phyloP scores from a whole-genome alignment of 441 rosid genomes.

The Adansonia madagascariensis region DNA sequence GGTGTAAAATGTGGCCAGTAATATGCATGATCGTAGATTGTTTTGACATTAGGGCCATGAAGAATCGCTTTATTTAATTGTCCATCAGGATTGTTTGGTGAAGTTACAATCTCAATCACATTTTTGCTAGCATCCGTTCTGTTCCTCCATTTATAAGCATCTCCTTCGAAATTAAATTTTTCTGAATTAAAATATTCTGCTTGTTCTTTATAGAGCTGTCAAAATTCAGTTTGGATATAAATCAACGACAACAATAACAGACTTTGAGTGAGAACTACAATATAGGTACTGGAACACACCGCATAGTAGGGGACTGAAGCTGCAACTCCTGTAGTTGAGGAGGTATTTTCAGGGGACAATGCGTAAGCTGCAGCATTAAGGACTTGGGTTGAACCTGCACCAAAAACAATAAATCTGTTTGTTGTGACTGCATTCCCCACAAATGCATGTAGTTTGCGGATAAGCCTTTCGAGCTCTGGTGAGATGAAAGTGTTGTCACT shows the following conservation, averaged over 20 bases:
- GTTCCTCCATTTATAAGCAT: constrained; percentile 47
- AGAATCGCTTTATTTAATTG: constrained; percentile 49
- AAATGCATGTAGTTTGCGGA: constrained; percentile 50
- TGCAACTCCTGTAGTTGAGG: constrained; percentile 45
- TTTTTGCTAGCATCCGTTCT: constrained; percentile 29
- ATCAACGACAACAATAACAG: not conserved
- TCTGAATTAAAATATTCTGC: constrained; percentile 35
- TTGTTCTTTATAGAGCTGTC: constrained; percentile 40
- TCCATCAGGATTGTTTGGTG: constrained; percentile 86
- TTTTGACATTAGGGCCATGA: constrained; percentile 48
- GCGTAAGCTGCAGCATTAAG: constrained; percentile 63
- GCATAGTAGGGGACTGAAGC: constrained; percentile 51
- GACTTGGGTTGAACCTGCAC: constrained; percentile 68
- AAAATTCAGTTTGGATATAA: not conserved
- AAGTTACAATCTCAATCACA: constrained; percentile 61
- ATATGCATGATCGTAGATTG: constrained; percentile 61
- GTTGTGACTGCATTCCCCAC: constrained; percentile 65
- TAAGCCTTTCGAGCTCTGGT: constrained; percentile 44
- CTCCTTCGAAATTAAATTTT: constrained; percentile 44
- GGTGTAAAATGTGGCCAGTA: constrained; percentile 74
- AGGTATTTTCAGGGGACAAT: constrained; percentile 43
- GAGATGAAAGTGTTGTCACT: constrained; percentile 34
- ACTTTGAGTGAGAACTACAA: not conserved
- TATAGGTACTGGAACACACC: constrained; percentile 25
- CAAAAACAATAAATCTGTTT: constrained; percentile 52